phyloP scores from a whole-genome alignment of 352 stramenopile species.

The Phytophthora megakarya region DNA sequence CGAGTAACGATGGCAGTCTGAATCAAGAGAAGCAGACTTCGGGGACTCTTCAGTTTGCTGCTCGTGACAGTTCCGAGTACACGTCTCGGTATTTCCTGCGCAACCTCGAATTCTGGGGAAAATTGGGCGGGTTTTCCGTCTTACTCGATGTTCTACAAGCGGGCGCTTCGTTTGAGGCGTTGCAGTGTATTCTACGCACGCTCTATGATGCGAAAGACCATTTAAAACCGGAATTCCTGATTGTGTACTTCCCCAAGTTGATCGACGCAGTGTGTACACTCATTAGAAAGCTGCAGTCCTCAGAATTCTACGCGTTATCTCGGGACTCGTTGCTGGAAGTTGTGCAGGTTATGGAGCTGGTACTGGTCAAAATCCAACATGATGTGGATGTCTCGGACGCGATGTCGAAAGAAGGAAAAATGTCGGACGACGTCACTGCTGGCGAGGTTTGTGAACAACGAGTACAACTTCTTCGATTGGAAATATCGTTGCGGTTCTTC shows the following conservation, averaged over 20 bases:
- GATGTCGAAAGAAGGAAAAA: conserved; percentile 1
- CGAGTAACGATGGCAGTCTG: conserved; percentile 5
- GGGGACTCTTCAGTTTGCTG: conserved; percentile 13
- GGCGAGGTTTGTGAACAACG: conserved; percentile 27
- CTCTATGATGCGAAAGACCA: conserved; percentile 72
- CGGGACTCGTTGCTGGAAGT: conserved; percentile 61
- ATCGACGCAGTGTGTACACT: conserved; percentile 36
- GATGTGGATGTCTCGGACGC: conserved; percentile 8
- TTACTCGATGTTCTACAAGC: conserved; percentile 49
- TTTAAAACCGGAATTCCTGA: conserved; percentile 45
- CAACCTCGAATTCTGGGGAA: conserved; percentile 63
- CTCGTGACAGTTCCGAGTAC: conserved; percentile 4
- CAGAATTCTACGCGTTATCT: conserved; percentile 44
- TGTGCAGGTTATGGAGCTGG: conserved; percentile 61
- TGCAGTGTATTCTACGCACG: conserved; percentile 59
- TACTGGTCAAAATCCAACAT: conserved; percentile 46
- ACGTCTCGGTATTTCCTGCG: conserved; percentile 47
- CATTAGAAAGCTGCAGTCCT: conserved; percentile 24
- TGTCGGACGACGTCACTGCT: background rate
- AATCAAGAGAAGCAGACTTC: conserved; percentile 8
- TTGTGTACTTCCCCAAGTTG: conserved; percentile 43
- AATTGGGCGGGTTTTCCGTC: conserved; percentile 57
- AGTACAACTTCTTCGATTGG: conserved; percentile 55
- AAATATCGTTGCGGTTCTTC: conserved; percentile 62
- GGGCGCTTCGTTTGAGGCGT: conserved; percentile 45